phyloP scores from a whole-genome alignment of 352 stramenopile species.

The Phytophthora meadii region DNA sequence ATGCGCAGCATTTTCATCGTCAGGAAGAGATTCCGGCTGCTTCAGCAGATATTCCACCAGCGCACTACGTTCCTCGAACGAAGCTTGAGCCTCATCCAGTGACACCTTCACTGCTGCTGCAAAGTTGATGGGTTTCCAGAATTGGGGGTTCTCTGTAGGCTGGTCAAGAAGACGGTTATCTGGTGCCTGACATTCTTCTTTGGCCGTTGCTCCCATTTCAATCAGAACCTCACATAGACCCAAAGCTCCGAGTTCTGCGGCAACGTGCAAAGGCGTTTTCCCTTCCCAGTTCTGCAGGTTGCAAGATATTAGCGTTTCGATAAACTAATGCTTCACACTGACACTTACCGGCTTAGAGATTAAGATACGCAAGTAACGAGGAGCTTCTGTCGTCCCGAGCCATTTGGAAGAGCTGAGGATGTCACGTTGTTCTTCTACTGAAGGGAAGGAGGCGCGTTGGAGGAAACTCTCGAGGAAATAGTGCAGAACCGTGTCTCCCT shows the following conservation, averaged over 20 bases:
- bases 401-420: slow-evolving; percentile 38
- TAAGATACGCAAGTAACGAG: slow-evolving; percentile 35
- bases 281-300: slow-evolving; percentile 57
- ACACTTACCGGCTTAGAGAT: slow-evolving; percentile 48
- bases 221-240: slow-evolving; percentile 54
- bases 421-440: slow-evolving; percentile 39
- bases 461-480: slow-evolving; percentile 54
- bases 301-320: no score
- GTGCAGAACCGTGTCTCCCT: slow-evolving; percentile 58
- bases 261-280: slow-evolving; percentile 59
- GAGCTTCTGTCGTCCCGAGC: slow-evolving; percentile 41
- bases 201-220: slow-evolving; percentile 43
- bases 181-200: slow-evolving; percentile 45
- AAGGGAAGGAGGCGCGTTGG: slow-evolving; percentile 39
- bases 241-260: slow-evolving; percentile 51
- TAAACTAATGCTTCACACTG: no score
- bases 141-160: slow-evolving; percentile 40
- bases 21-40: slow-evolving; percentile 43
- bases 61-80: slow-evolving; percentile 36
- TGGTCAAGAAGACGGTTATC: slow-evolving; percentile 54
- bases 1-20: slow-evolving; percentile 39
- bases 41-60: slow-evolving; percentile 48
- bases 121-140: slow-evolving; percentile 64
- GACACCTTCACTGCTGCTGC: slow-evolving; percentile 31
- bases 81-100: slow-evolving; percentile 30